These are phyloP conservation scores for Ilex asprella DNA, from an alignment of 257 asterid genomes.

Conservation along the genomic window DNA sequence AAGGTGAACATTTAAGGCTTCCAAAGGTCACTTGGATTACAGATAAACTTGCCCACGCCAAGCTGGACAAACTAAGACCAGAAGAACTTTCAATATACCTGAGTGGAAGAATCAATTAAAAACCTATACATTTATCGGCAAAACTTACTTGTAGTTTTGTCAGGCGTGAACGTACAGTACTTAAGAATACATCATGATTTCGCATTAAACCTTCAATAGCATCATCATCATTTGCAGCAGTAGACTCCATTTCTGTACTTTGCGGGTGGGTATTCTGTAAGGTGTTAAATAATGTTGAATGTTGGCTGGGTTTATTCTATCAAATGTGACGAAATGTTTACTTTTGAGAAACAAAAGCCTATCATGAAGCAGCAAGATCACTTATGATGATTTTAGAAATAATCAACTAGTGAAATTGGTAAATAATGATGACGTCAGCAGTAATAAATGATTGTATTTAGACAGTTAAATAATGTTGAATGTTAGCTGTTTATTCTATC, in stretches of 20 bases:
- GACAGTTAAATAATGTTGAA: neutral
- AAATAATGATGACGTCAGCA: no score
- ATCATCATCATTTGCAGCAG: conserved; percentile 32
- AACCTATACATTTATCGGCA: neutral
- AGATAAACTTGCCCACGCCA: neutral
- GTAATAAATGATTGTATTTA: no score
- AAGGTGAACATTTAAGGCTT: neutral
- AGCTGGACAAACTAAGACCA: neutral
- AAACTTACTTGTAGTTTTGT: conserved; percentile 83
- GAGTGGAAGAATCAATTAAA: neutral
- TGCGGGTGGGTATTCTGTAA: conserved; percentile 29
- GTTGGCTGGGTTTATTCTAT: neutral
- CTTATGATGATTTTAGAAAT: no score
- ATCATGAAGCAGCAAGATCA: no score
- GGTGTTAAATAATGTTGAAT: neutral
- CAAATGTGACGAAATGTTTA: no score
- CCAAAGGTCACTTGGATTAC: neutral
- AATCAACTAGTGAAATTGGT: no score
- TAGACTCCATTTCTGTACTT: conserved; percentile 27
- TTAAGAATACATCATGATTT: conserved; percentile 72
- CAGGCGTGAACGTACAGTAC: conserved; percentile 72
- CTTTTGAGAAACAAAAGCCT: no score
- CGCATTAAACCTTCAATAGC: conserved; percentile 57
- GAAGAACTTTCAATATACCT: neutral
- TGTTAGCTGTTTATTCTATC: neutral